Conservation (phyloP, 2,329 filamentous ascomycete species). For the Trichoderma sp. region DNA sequence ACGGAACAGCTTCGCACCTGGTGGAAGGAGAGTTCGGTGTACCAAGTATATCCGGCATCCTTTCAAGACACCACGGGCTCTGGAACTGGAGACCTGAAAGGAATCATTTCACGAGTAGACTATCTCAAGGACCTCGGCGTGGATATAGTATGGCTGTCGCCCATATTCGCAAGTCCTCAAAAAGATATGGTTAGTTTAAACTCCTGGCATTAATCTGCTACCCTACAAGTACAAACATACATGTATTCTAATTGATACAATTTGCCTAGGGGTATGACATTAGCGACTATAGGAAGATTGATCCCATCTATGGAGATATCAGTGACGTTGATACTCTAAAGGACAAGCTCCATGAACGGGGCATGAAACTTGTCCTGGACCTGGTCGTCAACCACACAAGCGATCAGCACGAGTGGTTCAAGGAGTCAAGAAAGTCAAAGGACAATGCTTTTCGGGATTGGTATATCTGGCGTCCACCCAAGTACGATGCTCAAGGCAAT, state of each 20-base stretch:
- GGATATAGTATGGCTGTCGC: conserved; percentile 56
- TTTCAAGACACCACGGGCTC: conserved; percentile 59
- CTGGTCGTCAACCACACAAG: conserved; percentile 72
- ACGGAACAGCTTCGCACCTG: conserved; percentile 38
- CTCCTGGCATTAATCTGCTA: background rate
- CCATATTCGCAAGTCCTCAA: conserved; percentile 53
- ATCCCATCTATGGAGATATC: conserved; percentile 65
- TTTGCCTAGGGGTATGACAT: conserved; percentile 61
- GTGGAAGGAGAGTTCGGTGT: conserved; percentile 62
- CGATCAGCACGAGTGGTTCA: conserved; percentile 58
- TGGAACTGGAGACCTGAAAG: conserved; percentile 55
- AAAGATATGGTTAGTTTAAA: conserved; percentile 55
- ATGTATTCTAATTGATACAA: background rate
- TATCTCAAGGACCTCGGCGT: conserved; percentile 56
- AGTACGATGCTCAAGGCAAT: conserved; percentile 54
- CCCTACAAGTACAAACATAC: background rate
- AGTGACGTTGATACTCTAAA: conserved; percentile 65
- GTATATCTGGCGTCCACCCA: conserved; percentile 65
- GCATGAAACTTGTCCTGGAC: conserved; percentile 70
- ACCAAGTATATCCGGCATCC: conserved; percentile 62
- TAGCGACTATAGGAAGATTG: conserved; percentile 64
- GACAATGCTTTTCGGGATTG: conserved; percentile 56
- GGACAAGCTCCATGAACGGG: conserved; percentile 56
- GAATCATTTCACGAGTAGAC: conserved; percentile 56
- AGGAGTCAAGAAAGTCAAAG: conserved; percentile 52